phyloP scores from a whole-genome alignment of 1,284 basidiomycete species.

The Leucoagaricus sp. region DNA sequence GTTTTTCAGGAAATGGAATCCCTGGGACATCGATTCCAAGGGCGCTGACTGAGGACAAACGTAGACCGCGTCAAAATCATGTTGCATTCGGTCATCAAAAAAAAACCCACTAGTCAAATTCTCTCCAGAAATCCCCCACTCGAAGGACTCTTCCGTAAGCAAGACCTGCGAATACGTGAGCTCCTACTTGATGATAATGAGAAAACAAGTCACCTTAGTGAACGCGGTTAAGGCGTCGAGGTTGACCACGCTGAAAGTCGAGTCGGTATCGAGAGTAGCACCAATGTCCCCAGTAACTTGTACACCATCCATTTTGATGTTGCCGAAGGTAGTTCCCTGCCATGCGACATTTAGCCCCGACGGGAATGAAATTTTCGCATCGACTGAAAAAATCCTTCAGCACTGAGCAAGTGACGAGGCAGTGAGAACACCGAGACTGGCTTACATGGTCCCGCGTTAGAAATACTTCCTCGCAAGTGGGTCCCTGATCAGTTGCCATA shows the following conservation, averaged over 20 bases:
- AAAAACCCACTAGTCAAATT: slow-evolving; percentile 55
- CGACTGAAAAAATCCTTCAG: slow-evolving; percentile 44
- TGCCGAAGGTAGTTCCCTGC: slow-evolving; percentile 61
- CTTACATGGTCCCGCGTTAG: slow-evolving; percentile 76
- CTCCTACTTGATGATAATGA: too few species aligned
- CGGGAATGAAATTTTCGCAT: slow-evolving; percentile 70
- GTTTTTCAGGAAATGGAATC: slow-evolving; percentile 57
- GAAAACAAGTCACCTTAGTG: slow-evolving; percentile 67
- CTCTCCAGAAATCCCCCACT: slow-evolving; percentile 73
- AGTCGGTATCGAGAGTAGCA: slow-evolving; percentile 55
- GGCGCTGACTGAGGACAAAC: slow-evolving; percentile 54
- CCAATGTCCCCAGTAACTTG: slow-evolving; percentile 62
- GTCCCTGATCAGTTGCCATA: slow-evolving; percentile 39
- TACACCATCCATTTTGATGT: slow-evolving; percentile 64
- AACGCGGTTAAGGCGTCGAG: slow-evolving; percentile 65
- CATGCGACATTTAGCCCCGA: slow-evolving; percentile 66
- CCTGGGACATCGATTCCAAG: slow-evolving; percentile 63
- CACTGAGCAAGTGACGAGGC: slow-evolving; percentile 1
- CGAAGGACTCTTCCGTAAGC: slow-evolving; percentile 69
- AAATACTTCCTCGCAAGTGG: slow-evolving; percentile 64
- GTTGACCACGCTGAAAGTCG: slow-evolving; percentile 64
- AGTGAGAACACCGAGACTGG: slow-evolving; percentile 7
- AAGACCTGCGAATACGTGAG: too few species aligned
- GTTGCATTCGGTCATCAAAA: background rate
- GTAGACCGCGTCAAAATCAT: background rate